Conservation (phyloP, 1,284 basidiomycete species). For the Microbotryum lychnidis-dioicae region DNA sequence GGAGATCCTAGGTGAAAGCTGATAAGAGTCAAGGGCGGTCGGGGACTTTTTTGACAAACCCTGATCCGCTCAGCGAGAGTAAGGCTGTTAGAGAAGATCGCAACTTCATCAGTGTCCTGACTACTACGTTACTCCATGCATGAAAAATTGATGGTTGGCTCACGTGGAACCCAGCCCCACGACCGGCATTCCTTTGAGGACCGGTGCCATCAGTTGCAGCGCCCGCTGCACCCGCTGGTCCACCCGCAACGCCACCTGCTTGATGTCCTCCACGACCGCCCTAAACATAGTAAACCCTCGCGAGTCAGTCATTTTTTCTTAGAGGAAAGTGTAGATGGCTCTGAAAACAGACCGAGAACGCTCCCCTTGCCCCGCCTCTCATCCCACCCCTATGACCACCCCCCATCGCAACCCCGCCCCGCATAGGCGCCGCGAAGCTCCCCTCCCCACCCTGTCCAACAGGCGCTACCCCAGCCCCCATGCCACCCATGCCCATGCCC, state of each 20-base stretch:
- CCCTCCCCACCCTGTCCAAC: constrained; percentile 17
- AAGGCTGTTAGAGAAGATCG: constrained; percentile 12
- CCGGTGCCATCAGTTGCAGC: constrained; percentile 10
- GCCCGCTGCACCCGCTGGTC: constrained; percentile 5
- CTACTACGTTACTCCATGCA: no score
- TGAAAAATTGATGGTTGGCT: background rate
- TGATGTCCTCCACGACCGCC: constrained; percentile 20
- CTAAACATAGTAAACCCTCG: constrained; percentile 2
- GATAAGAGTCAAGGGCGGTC: no score
- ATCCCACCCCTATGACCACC: constrained; percentile 25
- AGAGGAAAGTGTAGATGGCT: background rate
- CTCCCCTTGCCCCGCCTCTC: constrained; percentile 44
- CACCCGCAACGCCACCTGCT: background rate
- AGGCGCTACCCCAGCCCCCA: constrained; percentile 41
- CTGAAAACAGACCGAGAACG: background rate
- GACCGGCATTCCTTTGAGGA: constrained; percentile 17
- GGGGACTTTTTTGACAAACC: no score
- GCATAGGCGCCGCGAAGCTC: constrained; percentile 5
- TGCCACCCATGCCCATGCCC: constrained; percentile 39
- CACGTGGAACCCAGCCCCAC: constrained; percentile 23
- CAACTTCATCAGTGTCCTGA: no score
- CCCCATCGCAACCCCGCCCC: constrained; percentile 21
- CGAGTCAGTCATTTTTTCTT: no score
- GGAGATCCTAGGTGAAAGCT: no score
- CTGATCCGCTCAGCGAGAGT: constrained; percentile 16